These are phyloP conservation scores for Paxillus ammoniavirescens DNA, from an alignment of 768 basidiomycete genomes.

Conservation along the genomic window DNA sequence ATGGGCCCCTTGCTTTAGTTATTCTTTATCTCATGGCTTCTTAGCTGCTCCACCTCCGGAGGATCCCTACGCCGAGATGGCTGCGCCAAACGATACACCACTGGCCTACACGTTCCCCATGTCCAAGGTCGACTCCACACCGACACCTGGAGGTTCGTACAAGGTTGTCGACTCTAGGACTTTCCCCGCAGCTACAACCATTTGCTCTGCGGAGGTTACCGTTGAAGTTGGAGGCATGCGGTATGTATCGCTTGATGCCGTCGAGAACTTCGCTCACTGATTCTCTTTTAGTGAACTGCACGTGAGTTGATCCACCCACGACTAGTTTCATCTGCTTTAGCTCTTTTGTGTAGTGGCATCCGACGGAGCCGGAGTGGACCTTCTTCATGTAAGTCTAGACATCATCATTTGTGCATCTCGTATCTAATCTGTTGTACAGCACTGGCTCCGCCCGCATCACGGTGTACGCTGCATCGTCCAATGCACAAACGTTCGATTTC, in stretches of 20 bases:
- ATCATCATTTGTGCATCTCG: neutral
- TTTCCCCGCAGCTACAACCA: slow-evolving; percentile 52
- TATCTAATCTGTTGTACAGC: slow-evolving; percentile 19
- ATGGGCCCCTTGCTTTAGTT: neutral
- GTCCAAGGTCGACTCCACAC: slow-evolving; percentile 44
- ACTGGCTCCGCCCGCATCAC: slow-evolving; percentile 42
- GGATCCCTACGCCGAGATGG: slow-evolving; percentile 42
- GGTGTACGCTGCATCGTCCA: slow-evolving; percentile 38
- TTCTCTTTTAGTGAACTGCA: slow-evolving; percentile 40
- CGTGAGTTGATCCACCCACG: slow-evolving; percentile 25
- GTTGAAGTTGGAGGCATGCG: slow-evolving; percentile 63
- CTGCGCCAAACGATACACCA: slow-evolving; percentile 48
- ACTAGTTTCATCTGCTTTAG: neutral
- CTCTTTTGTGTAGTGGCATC: slow-evolving; percentile 42
- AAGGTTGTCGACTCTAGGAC: slow-evolving; percentile 58
- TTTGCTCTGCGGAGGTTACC: slow-evolving; percentile 55
- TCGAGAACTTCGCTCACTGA: neutral
- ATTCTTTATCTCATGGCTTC: neutral
- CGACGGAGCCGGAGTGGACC: slow-evolving; percentile 49
- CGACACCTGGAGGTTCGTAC: slow-evolving; percentile 52
- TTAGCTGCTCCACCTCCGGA: slow-evolving; percentile 42
- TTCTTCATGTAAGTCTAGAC: slow-evolving; percentile 34
- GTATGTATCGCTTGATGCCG: slow-evolving; percentile 26
- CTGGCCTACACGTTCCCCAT: slow-evolving; percentile 54
- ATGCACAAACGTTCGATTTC: slow-evolving; percentile 46